phyloP scores from a whole-genome alignment of 2,329 filamentous ascomycete genomes.

The Fusarium stilboides region DNA sequence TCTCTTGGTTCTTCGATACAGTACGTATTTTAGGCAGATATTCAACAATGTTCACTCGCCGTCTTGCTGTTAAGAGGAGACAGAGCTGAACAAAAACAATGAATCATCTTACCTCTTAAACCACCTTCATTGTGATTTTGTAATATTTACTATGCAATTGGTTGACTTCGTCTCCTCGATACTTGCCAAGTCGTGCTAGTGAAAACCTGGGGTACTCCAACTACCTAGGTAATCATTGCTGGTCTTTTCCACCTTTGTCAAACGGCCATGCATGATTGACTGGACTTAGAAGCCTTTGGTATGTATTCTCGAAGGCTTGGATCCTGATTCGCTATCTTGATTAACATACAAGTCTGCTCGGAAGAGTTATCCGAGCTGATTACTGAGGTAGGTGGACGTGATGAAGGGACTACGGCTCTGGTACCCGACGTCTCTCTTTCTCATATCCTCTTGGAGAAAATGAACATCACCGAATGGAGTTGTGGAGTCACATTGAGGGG shows the following conservation, averaged over 20 bases:
- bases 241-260: not conserved
- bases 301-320: no score
- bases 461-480: not conserved
- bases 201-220: not conserved
- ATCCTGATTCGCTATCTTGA: not conserved
- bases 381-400: not conserved
- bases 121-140: not conserved
- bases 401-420: not conserved
- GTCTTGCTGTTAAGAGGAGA: not conserved
- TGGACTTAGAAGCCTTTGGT: not conserved
- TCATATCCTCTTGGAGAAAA: not conserved
- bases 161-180: not conserved
- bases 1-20: not conserved
- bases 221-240: not conserved
- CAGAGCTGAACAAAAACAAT: not conserved
- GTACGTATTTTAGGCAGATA: conserved; percentile 1
- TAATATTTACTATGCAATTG: not conserved
- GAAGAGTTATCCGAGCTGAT: not conserved
- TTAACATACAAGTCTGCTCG: not conserved
- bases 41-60: not conserved
- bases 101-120: not conserved
- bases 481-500: not conserved
- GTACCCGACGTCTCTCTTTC: not conserved
- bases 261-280: not conserved
- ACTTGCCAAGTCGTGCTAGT: no score